phyloP scores from a whole-genome alignment of 352 stramenopile genomes.

The Phytophthora cactorum region DNA sequence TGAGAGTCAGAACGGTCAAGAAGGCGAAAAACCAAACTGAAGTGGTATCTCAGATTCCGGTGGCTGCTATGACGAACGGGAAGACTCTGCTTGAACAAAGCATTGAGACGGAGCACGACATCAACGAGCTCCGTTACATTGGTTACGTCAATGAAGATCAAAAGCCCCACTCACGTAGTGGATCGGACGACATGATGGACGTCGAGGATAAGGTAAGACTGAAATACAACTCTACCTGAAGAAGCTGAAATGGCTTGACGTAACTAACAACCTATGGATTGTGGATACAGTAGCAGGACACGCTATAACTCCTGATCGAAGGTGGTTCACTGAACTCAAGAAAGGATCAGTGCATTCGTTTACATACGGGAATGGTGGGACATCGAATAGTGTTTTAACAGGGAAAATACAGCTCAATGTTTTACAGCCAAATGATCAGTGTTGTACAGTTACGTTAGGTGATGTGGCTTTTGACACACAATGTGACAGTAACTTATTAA shows the following conservation, averaged over 20 bases:
- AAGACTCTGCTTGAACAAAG: neutral
- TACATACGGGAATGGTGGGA: neutral
- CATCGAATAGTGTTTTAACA: neutral
- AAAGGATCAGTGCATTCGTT: neutral
- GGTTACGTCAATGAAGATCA: neutral
- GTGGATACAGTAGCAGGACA: neutral
- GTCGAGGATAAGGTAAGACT: neutral
- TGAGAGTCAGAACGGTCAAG: neutral
- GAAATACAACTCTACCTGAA: neutral
- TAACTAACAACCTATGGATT: neutral
- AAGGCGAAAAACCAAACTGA: neutral
- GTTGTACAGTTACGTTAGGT: neutral
- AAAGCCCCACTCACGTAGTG: neutral
- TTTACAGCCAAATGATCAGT: neutral
- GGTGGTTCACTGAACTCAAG: neutral
- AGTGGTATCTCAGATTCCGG: neutral
- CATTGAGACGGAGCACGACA: neutral
- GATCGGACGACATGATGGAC: neutral
- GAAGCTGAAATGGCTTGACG: neutral
- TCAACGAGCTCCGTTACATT: neutral
- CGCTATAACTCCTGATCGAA: neutral
- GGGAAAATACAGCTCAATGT: neutral
- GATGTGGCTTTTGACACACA: neutral
- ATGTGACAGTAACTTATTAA: slow-evolving; percentile 8
- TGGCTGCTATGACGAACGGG: neutral